A percentile compares a stretch with the other conserved stretches of the same genome.
Conservation (phyloP, 2,329 filamentous ascomycete genomes). For the Botrytis porri region DNA sequence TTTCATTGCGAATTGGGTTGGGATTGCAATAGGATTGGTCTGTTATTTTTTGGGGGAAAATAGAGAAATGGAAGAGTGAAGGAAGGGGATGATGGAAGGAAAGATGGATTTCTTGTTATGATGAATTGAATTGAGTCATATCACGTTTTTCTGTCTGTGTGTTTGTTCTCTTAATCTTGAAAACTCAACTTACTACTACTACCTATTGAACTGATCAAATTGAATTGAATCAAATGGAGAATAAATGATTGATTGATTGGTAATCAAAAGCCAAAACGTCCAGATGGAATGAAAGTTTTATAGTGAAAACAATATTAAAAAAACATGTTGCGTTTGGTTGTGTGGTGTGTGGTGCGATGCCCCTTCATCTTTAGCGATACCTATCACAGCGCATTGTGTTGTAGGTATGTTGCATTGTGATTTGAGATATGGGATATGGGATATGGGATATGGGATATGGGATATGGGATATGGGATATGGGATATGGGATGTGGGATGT, state of each 20-base stretch:
- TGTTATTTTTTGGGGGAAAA: background rate
- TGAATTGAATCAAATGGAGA: background rate
- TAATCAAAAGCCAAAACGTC: too few species aligned
- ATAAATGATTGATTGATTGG: background rate
- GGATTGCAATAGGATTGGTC: background rate
- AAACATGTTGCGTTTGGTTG: too few species aligned
- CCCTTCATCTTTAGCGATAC: conserved; percentile 13
- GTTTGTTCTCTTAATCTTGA: background rate
- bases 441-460: too few species aligned
- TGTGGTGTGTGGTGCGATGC: background rate
- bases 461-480: too few species aligned
- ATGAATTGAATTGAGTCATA: conserved; percentile 13
- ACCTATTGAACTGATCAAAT: background rate
- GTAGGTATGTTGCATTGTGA: background rate
- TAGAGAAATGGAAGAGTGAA: background rate
- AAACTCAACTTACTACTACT: background rate
- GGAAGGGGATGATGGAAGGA: background rate
- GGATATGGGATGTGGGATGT: too few species aligned
- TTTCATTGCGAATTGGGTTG: conserved; percentile 3
- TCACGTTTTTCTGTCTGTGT: background rate
- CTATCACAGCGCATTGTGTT: too few species aligned
- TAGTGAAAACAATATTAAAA: too few species aligned
- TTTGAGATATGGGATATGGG: too few species aligned
- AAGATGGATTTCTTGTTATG: background rate
- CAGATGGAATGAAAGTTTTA: background rate